These are phyloP conservation scores for Lactarius quietus DNA, from an alignment of 768 basidiomycete species.

Conservation along the genomic window DNA sequence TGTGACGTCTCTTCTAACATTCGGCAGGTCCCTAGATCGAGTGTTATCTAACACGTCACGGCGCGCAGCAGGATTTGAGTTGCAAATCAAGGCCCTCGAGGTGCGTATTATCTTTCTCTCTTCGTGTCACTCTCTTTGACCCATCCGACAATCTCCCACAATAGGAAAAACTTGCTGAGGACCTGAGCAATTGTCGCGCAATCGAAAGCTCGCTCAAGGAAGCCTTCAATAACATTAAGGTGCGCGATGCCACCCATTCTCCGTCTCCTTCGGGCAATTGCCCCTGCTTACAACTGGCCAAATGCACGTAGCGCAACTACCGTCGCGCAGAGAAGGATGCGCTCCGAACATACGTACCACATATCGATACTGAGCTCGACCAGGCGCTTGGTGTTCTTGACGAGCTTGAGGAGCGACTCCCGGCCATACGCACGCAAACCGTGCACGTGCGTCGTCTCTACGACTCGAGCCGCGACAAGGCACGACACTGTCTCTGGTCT, in stretches of 20 bases:
- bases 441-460: slow-evolving; percentile 59
- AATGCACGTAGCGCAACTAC: slow-evolving; percentile 48
- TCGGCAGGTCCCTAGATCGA: not conserved
- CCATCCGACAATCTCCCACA: not conserved
- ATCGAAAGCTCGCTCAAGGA: slow-evolving; percentile 69
- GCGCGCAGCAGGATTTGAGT: slow-evolving; percentile 15
- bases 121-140: not conserved
- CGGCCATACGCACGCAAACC: slow-evolving; percentile 58
- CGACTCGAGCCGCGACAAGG: slow-evolving; percentile 68
- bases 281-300: slow-evolving; percentile 2
- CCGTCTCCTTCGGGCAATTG: not conserved
- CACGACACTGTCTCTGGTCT: slow-evolving; percentile 28
- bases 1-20: not conserved
- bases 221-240: slow-evolving; percentile 57
- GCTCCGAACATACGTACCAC: slow-evolving; percentile 56
- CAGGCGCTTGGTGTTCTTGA: slow-evolving; percentile 54
- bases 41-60: slow-evolving; percentile 8
- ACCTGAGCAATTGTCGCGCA: slow-evolving; percentile 69
- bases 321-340: slow-evolving; percentile 56
- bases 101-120: not conserved
- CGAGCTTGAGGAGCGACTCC: slow-evolving; percentile 56
- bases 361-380: slow-evolving; percentile 57
- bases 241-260: slow-evolving; percentile 32
- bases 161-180: slow-evolving; percentile 63
- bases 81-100: slow-evolving; percentile 19